phyloP scores from a whole-genome alignment of 345 rosid genomes.

The Microcos paniculata region DNA sequence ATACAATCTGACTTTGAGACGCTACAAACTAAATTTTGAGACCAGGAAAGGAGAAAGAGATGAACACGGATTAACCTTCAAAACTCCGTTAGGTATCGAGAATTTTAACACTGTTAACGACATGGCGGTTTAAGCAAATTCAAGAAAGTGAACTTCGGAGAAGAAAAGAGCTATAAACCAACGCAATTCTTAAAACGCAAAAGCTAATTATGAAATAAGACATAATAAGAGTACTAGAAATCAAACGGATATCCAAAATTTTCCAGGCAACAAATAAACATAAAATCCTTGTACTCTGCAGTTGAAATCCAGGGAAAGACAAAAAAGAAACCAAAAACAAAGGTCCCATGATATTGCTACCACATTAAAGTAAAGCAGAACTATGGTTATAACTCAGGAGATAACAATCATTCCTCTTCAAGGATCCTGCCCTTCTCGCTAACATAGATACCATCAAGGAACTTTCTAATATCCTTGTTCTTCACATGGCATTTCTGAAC shows the following conservation, averaged over 20 bases:
- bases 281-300: not conserved
- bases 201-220: too few relatives aligned
- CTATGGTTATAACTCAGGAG: not conserved
- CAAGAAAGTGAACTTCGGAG: not conserved
- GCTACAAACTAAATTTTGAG: too few relatives aligned
- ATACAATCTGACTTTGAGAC: too few relatives aligned
- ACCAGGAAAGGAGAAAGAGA: too few relatives aligned
- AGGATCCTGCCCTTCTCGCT: conserved; percentile 54
- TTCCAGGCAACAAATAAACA: conserved; percentile 2
- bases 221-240: not conserved
- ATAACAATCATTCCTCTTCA: conserved; percentile 37
- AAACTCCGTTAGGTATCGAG: not conserved
- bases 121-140: not conserved
- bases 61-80: too few relatives aligned
- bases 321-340: not conserved
- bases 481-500: conserved; percentile 69
- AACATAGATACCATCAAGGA: conserved; percentile 66
- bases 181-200: not conserved
- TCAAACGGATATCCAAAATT: conserved; percentile 12
- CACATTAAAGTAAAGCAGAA: not conserved
- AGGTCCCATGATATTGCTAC: not conserved
- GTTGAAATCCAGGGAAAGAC: conserved; percentile 5
- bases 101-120: not conserved
- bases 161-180: not conserved
- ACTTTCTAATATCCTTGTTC: conserved; percentile 66